Conservation (phyloP, 352 stramenopile genomes). For the Blastocystis sp. region DNA sequence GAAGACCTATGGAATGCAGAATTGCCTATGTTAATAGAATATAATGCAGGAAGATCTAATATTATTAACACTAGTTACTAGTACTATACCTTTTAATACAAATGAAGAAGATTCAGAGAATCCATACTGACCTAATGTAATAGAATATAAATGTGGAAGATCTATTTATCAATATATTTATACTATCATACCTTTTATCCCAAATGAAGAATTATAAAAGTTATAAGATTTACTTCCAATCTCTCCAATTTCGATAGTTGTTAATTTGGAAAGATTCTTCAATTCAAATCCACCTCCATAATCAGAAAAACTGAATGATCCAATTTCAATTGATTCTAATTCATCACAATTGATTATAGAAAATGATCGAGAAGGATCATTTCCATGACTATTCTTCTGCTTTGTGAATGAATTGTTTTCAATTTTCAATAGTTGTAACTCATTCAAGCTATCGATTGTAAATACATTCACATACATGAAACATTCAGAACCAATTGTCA, state of each 20-base stretch:
- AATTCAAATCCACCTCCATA: background rate
- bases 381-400: background rate
- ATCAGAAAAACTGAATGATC: background rate
- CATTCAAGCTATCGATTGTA: background rate
- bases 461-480: background rate
- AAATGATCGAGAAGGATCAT: background rate
- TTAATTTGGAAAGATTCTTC: background rate
- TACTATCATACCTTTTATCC: background rate
- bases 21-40: too few relatives aligned
- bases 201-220: background rate
- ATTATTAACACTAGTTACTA: too few relatives aligned
- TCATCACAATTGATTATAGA: background rate
- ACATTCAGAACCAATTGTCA: background rate
- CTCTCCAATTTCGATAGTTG: background rate
- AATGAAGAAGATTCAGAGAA: background rate
- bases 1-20: too few relatives aligned
- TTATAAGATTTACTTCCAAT: background rate
- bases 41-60: too few relatives aligned
- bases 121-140: background rate
- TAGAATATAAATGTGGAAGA: background rate
- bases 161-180: background rate
- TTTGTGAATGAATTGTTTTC: background rate
- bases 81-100: background rate
- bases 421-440: background rate
- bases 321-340: background rate